These are phyloP conservation scores for Dioscorea dumetorum DNA, from an alignment of 106 monocot species.

Conservation along the genomic window DNA sequence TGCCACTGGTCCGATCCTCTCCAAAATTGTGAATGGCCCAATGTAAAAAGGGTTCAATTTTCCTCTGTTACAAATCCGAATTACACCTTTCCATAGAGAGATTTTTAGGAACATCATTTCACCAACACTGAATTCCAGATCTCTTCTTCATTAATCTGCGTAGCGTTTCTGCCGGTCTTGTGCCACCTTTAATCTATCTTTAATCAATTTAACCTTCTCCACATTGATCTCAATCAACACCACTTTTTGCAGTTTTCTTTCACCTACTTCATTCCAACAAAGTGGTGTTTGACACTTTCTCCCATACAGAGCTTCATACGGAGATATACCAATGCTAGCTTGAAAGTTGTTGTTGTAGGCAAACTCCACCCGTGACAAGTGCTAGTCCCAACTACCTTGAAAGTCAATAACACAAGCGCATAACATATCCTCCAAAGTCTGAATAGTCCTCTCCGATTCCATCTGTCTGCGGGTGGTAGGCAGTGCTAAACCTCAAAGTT, in stretches of 20 bases:
- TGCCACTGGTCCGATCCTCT: neutral
- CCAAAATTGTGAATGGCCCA: too few species aligned
- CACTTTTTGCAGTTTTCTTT: neutral
- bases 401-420: too few species aligned
- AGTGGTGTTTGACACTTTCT: too few species aligned
- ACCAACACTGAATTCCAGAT: neutral
- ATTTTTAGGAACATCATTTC: neutral
- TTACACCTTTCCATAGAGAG: neutral
- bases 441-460: too few species aligned
- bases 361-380: too few species aligned
- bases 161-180: neutral
- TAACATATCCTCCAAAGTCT: too few species aligned
- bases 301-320: constrained; percentile 7
- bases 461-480: too few species aligned
- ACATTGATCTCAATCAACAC: neutral
- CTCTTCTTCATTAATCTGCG: neutral
- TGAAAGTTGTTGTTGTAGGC: too few species aligned
- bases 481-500: neutral
- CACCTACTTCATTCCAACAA: neutral
- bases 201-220: neutral
- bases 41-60: too few species aligned
- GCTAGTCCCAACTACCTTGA: too few species aligned
- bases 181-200: neutral
- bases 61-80: too few species aligned
- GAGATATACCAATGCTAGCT: too few species aligned